These are phyloP conservation scores for Petunia axillaris DNA, from an alignment of 257 asterid species.

Conservation along the genomic window DNA sequence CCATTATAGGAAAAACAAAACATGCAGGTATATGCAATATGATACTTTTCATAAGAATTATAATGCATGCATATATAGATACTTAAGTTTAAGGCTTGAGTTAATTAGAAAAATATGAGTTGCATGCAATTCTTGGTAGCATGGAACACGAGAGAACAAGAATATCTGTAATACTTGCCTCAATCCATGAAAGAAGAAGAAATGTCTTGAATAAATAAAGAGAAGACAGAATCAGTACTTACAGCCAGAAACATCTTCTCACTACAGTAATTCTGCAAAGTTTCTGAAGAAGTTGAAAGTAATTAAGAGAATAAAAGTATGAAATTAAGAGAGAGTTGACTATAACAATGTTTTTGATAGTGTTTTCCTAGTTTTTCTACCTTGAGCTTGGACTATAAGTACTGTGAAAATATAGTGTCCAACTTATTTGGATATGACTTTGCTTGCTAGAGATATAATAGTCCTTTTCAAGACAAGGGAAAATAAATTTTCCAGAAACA, in stretches of 20 bases:
- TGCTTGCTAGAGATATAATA: neutral
- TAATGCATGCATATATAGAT: neutral
- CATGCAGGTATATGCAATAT: neutral
- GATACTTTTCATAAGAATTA: neutral
- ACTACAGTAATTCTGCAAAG: constrained; percentile 9
- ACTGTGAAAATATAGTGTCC: constrained; percentile 15
- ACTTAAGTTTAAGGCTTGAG: neutral
- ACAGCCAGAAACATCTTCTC: constrained; percentile 10
- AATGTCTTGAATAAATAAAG: neutral
- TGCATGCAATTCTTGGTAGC: neutral
- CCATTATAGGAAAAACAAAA: neutral
- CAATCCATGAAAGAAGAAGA: neutral
- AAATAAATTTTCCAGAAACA: neutral
- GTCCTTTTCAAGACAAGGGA: constrained; percentile 7
- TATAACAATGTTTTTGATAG: neutral
- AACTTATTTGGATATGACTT: constrained; percentile 14
- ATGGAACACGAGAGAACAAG: neutral
- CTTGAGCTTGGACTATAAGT: neutral
- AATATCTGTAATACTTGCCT: neutral
- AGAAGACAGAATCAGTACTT: neutral
- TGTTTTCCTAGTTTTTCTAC: neutral
- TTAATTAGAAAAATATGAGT: neutral
- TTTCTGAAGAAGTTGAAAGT: constrained; percentile 8
- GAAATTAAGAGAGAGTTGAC: constrained; percentile 1
- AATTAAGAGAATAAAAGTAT: neutral